Conservation (phyloP, 2,329 filamentous ascomycete genomes). For the Dactylonectria macrodidyma region DNA sequence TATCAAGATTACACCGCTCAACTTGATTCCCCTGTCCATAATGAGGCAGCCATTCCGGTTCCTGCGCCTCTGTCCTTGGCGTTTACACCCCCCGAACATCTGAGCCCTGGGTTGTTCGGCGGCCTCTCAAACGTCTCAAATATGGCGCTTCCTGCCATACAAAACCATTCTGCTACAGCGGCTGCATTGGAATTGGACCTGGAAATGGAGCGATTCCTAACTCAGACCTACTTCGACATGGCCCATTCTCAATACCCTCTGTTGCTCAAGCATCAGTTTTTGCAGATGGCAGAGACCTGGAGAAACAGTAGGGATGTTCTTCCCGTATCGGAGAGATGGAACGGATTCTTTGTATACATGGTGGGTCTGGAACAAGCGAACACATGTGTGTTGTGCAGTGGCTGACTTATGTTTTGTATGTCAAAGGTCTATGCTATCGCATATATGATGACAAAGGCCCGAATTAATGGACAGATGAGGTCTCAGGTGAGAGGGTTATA, state of each 20-base stretch:
- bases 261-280: slow-evolving; percentile 16
- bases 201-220: slow-evolving; percentile 21
- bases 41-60: not conserved
- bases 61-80: not conserved
- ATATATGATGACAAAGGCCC: slow-evolving; percentile 23
- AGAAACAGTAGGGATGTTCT: not conserved
- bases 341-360: slow-evolving; percentile 20
- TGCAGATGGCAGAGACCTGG: slow-evolving; percentile 4
- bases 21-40: not conserved
- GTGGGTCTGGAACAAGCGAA: not conserved
- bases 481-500: slow-evolving; percentile 1
- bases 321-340: not conserved
- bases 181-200: not conserved
- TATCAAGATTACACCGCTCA: not conserved
- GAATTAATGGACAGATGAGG: slow-evolving; percentile 14
- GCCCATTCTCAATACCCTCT: slow-evolving; percentile 28
- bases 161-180: not conserved
- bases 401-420: not conserved
- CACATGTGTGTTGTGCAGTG: not conserved
- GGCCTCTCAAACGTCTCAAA: not conserved
- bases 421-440: slow-evolving; percentile 24
- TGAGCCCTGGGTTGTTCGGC: slow-evolving; percentile 6
- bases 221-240: slow-evolving; percentile 25
- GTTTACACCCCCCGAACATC: not conserved
- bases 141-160: not conserved